These are phyloP conservation scores for Colletotrichum siamense DNA, from an alignment of 2,329 filamentous ascomycete genomes.

Conservation along the genomic window DNA sequence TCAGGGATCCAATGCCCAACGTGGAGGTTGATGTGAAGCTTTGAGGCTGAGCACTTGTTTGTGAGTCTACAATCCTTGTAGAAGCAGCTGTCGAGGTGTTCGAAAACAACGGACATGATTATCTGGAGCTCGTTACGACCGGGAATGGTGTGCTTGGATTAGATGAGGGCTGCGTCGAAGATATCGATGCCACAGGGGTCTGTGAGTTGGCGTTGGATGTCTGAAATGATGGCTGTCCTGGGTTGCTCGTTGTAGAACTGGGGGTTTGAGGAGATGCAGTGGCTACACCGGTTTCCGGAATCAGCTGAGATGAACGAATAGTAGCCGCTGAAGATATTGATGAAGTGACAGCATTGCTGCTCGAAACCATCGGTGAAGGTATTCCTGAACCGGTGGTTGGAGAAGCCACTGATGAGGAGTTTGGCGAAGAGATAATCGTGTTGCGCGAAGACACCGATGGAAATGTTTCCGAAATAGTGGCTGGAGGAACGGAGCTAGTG, in stretches of 20 bases:
- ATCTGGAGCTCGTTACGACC: not conserved
- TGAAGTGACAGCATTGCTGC: not conserved
- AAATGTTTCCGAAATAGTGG: not conserved
- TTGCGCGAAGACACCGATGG: too few relatives aligned
- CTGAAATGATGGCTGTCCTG: not conserved
- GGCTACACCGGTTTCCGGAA: not conserved
- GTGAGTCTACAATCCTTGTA: not conserved
- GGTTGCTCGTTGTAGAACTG: not conserved
- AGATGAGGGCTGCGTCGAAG: not conserved
- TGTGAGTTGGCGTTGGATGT: not conserved
- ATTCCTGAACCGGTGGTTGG: not conserved
- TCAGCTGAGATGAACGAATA: not conserved
- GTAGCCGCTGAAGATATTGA: not conserved
- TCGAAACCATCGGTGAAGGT: not conserved
- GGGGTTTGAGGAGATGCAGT: not conserved
- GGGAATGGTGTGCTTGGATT: not conserved
- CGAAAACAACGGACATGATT: fast-evolving
- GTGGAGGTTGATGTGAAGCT: not conserved
- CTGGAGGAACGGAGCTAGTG: not conserved
- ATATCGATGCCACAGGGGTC: not conserved
- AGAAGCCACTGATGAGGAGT: not conserved
- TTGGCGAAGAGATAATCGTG: too few relatives aligned
- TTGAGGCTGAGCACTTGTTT: not conserved
- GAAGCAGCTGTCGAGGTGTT: not conserved
- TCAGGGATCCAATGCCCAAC: not conserved